A percentile compares a stretch with the other conserved stretches of the same genome.
phyloP scores from a whole-genome alignment of 2,329 filamentous ascomycete genomes.

The Fusarium sp. region DNA sequence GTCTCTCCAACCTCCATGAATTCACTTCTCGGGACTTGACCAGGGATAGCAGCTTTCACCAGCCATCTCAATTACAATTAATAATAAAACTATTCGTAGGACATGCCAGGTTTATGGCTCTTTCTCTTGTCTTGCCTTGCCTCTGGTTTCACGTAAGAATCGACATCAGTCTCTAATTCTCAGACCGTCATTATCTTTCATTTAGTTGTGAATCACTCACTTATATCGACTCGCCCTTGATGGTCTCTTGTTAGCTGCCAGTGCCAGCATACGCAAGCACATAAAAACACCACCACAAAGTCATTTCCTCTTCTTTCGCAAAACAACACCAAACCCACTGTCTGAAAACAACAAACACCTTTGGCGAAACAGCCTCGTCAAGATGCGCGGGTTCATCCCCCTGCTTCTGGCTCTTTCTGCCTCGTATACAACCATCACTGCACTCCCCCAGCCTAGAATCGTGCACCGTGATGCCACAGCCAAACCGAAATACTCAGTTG shows the following conservation, averaged over 20 bases:
- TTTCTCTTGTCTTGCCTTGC: conserved; percentile 15
- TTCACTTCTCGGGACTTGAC: conserved; percentile 16
- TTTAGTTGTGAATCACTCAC: conserved; percentile 24
- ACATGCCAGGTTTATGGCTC: conserved; percentile 13
- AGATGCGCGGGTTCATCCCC: conserved; percentile 50
- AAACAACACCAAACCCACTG: background rate
- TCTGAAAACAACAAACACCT: background rate
- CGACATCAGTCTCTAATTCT: conserved; percentile 7
- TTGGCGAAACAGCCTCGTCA: conserved; percentile 34
- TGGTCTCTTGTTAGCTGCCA: conserved; percentile 30
- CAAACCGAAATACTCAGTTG: conserved; percentile 55
- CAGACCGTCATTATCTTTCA: background rate
- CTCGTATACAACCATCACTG: conserved; percentile 43
- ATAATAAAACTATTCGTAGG: conserved; percentile 42
- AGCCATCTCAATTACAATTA: conserved; percentile 46
- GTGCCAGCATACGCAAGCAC: conserved; percentile 29
- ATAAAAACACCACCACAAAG: conserved; percentile 6
- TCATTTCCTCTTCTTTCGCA: background rate
- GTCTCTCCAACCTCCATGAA: conserved; percentile 46
- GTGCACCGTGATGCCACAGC: conserved; percentile 40
- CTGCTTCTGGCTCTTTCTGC: conserved; percentile 50
- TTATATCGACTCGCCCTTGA: background rate
- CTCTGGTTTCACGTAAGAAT: conserved; percentile 33
- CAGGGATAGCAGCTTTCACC: conserved; percentile 34
- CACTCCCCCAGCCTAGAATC: conserved; percentile 48